Conservation (phyloP, 139 green algal species). For the Coelastrella sp. region DNA sequence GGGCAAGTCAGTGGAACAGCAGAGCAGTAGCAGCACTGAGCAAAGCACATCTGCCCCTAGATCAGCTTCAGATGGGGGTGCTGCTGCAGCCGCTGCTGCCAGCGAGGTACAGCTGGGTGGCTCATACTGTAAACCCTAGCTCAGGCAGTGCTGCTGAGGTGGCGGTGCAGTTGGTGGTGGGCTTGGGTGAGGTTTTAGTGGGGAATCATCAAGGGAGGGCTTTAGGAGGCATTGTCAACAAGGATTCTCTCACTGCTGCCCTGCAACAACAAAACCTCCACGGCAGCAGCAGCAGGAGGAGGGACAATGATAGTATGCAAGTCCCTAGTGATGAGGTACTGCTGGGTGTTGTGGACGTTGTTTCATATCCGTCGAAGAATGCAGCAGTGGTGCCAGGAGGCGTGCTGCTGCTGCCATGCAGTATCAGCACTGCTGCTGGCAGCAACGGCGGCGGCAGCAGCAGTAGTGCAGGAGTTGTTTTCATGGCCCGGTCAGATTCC, state of each 20-base stretch:
- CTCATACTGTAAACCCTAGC: slow-evolving; percentile 56
- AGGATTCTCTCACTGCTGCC: slow-evolving; percentile 1
- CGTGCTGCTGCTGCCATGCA: slow-evolving; percentile 53
- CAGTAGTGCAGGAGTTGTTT: neutral
- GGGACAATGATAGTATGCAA: neutral
- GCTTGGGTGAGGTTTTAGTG: slow-evolving; percentile 77
- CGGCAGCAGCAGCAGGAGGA: neutral
- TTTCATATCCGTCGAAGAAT: slow-evolving; percentile 69
- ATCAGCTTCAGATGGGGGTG: slow-evolving; percentile 64
- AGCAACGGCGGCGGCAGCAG: neutral
- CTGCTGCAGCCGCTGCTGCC: slow-evolving; percentile 63
- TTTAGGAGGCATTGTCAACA: slow-evolving; percentile 44
- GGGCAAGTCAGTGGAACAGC: slow-evolving; percentile 63
- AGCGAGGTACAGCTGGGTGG: slow-evolving; percentile 63
- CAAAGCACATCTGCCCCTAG: slow-evolving; percentile 50
- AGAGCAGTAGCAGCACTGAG: slow-evolving; percentile 52
- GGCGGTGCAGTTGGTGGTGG: slow-evolving; percentile 65
- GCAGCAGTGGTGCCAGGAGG: slow-evolving; percentile 18
- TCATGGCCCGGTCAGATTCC: slow-evolving; percentile 69
- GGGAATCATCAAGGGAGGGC: slow-evolving; percentile 68
- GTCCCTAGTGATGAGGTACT: slow-evolving; percentile 7
- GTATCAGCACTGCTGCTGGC: neutral
- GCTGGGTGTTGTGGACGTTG: slow-evolving; percentile 34
- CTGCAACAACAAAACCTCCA: neutral
- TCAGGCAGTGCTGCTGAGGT: slow-evolving; percentile 49